phyloP scores from a whole-genome alignment of 768 basidiomycete species.

The Panus rudis region DNA sequence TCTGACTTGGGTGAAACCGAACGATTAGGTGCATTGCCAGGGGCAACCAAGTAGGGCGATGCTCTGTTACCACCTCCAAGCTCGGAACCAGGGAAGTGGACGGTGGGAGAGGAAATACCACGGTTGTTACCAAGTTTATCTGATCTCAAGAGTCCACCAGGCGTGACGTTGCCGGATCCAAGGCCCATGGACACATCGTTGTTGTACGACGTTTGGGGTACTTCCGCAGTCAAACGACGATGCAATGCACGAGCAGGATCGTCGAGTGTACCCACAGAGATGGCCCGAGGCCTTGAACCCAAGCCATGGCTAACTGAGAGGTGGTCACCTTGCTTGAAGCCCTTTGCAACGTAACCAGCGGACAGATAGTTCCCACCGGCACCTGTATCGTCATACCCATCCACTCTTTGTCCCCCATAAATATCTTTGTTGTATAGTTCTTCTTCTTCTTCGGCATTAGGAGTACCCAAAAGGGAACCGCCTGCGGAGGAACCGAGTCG shows the following conservation, averaged over 20 bases:
- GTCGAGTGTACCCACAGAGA: constrained; percentile 83
- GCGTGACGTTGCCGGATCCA: constrained; percentile 18
- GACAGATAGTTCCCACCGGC: constrained; percentile 47
- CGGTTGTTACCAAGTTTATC: constrained; percentile 47
- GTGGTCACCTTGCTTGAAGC: constrained; percentile 70
- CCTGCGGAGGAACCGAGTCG: constrained; percentile 54
- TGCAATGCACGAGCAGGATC: constrained; percentile 68
- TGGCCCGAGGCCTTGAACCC: constrained; percentile 62
- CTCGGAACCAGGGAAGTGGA: constrained; percentile 67
- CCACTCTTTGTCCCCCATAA: constrained; percentile 51
- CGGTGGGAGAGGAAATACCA: constrained; percentile 37
- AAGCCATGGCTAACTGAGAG: constrained; percentile 37
- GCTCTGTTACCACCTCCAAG: constrained; percentile 36
- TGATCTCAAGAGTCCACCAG: constrained; percentile 48
- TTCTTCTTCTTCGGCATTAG: constrained; percentile 63
- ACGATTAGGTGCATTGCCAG: constrained; percentile 53
- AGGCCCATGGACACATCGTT: constrained; percentile 42
- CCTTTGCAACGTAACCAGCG: constrained; percentile 59
- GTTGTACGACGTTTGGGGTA: constrained; percentile 44
- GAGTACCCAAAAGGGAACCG: constrained; percentile 57
- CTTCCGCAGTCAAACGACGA: constrained; percentile 55
- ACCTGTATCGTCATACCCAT: constrained; percentile 47
- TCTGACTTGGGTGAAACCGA: constrained; percentile 83
- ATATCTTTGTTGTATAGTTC: constrained; percentile 63
- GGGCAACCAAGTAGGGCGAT: constrained; percentile 62